These are phyloP conservation scores for Physocladia obscura DNA, from an alignment of 192 early-diverging fungal species.

Conservation along the genomic window DNA sequence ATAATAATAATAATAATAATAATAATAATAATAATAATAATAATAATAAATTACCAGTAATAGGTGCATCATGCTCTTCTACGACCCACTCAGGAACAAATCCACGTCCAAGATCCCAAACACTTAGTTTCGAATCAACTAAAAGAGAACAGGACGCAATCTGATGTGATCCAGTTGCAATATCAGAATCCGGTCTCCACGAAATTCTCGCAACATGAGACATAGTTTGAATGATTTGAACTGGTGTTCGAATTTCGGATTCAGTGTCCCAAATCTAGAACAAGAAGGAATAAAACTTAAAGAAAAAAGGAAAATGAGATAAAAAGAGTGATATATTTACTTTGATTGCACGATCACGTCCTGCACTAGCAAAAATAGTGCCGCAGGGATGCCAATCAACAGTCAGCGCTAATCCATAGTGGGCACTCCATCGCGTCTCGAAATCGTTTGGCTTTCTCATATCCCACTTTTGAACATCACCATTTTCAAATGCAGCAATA, in stretches of 20 bases:
- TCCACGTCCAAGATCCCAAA: slow-evolving; percentile 72
- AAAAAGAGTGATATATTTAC: background rate
- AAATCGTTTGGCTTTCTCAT: slow-evolving; percentile 60
- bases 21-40: background rate
- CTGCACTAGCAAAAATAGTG: slow-evolving; percentile 69
- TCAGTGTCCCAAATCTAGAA: slow-evolving; percentile 52
- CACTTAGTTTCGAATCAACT: slow-evolving; percentile 62
- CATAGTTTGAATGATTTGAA: slow-evolving; percentile 65
- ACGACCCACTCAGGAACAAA: slow-evolving; percentile 67
- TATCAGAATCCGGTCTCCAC: slow-evolving; percentile 63
- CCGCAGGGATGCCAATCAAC: slow-evolving; percentile 79
- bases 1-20: background rate
- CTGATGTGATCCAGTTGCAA: slow-evolving; percentile 35
- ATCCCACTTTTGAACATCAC: slow-evolving; percentile 72
- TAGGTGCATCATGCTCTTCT: slow-evolving; percentile 67
- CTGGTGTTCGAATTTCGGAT: slow-evolving; percentile 56
- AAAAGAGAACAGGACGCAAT: slow-evolving; percentile 69
- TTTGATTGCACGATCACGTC: slow-evolving; percentile 75
- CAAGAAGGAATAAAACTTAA: no score
- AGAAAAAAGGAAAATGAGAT: no score
- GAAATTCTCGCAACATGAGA: slow-evolving; percentile 64
- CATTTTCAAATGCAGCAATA: slow-evolving; percentile 80
- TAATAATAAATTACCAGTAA: slow-evolving; percentile 64
- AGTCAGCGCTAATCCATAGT: slow-evolving; percentile 68
- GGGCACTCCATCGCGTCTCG: slow-evolving; percentile 69